Base-by-base conservation (phyloP, 306 rosid genomes). In the Quercus rubra region DNA sequence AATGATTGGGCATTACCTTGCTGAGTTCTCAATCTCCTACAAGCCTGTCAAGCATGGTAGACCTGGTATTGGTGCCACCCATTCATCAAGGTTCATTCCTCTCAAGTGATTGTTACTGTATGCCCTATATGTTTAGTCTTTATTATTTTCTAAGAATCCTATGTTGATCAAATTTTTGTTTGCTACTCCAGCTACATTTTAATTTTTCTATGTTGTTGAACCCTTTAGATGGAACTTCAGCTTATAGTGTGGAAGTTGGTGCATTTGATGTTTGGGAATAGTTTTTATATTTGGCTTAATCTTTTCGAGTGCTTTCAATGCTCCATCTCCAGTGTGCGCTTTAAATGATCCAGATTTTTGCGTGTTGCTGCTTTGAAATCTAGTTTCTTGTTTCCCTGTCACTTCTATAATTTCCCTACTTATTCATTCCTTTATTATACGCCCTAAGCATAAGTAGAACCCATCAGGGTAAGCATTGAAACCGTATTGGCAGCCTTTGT, bases 21-120 rank as follows among this genome's bases (percentile, higher is more conserved):
- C 97, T 0, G 98, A 89, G 87, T 92, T 94, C 87, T 94, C 98
- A 3, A 94, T 94, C 52, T 92, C 96, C 31, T 94, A 94, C 94
- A 94, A 94, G 84, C 97, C 97, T 3, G 98, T 94, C 31, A 94
- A 94, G 93, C 98, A 94, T 0, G 98, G 97, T 72, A 89, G 97
- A 70, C 98, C 98, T 19, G 97, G 98, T 89, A 94, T 94, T 83
- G 98, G 98, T 86, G 98, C 98, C 73, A 94, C 98, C 70, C 98
- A 94, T 88, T 94, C 98, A 0, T 94, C 98, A 12, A 92, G 98
- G 94, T 94, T 94, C 70, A 94, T 94, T 80, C 98, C 98, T 74
- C 97, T 94, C 4, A 94, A 94, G 93, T 94, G 94, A 94, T 62
- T 68, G 4, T 35, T 74, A 11, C 68, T 62, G 23, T 83, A 80